phyloP scores from a whole-genome alignment of 1,139 yeast species.

The Geotrichum citri-aurantii region DNA sequence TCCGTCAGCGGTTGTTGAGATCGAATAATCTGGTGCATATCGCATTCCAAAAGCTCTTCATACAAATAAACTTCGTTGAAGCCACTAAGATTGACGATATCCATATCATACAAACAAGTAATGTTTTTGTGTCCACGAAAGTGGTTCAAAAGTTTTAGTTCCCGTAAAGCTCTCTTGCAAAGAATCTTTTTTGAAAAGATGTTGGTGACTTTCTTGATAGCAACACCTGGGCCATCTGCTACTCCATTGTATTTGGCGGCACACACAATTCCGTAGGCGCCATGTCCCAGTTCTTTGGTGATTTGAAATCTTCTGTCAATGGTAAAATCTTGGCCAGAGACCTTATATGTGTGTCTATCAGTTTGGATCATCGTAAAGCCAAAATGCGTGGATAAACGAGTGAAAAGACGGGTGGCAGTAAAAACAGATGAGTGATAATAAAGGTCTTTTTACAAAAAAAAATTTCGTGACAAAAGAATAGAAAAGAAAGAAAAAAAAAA shows the following conservation, averaged over 20 bases:
- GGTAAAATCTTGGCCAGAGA: conserved; percentile 20
- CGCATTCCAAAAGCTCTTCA: conserved; percentile 97
- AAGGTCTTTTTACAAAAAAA: background rate
- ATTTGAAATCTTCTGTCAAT: conserved; percentile 19
- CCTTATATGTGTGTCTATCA: conserved; percentile 21
- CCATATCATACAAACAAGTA: conserved; percentile 89
- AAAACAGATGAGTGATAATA: background rate
- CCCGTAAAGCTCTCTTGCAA: conserved; percentile 85
- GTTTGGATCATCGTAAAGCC: background rate
- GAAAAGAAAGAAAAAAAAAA: background rate
- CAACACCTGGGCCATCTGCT: conserved; percentile 51
- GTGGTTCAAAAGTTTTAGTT: conserved; percentile 78
- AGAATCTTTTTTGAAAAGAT: conserved; percentile 82
- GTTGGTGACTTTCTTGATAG: conserved; percentile 87
- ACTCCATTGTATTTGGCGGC: conserved; percentile 75
- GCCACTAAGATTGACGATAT: conserved; percentile 75
- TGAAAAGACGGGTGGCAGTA: background rate
- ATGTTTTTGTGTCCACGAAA: conserved; percentile 68
- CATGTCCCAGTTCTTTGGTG: conserved; percentile 62
- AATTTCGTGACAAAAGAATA: background rate
- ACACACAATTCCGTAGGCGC: conserved; percentile 95
- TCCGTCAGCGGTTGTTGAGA: conserved; percentile 93
- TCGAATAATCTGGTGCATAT: conserved; percentile 92
- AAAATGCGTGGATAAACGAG: background rate
- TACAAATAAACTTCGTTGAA: conserved; percentile 89